Conservation (phyloP, 257 asterid species). For the Nyctanthes arbortristis region DNA sequence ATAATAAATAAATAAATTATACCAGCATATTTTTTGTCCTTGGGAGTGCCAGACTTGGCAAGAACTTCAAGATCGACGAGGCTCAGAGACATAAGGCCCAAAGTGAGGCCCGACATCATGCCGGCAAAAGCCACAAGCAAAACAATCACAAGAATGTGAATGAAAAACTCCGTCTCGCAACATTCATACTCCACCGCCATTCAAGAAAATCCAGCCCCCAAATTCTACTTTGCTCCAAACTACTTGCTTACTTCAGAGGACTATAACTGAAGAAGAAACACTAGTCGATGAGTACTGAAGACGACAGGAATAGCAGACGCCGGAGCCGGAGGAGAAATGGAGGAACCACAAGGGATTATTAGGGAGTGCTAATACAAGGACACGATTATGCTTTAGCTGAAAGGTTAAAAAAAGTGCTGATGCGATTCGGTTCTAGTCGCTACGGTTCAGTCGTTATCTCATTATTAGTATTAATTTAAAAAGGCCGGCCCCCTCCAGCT, state of each 20-base stretch:
- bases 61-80: slow-evolving; percentile 98
- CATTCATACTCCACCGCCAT: slow-evolving; percentile 93
- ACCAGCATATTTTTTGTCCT: slow-evolving; percentile 75
- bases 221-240: not conserved
- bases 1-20: not conserved
- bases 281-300: not conserved
- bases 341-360: slow-evolving; percentile 22
- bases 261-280: not conserved
- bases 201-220: too few relatives aligned
- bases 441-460: slow-evolving; percentile 22
- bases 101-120: slow-evolving; percentile 92
- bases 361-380: slow-evolving; percentile 1
- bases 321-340: slow-evolving; percentile 1
- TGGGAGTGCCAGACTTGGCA: slow-evolving; percentile 85
- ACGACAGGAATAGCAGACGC: not conserved
- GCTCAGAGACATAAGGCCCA: slow-evolving; percentile 97
- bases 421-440: slow-evolving; percentile 4
- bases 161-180: slow-evolving; percentile 63
- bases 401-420: not conserved
- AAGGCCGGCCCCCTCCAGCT: not conserved
- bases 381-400: slow-evolving; percentile 13
- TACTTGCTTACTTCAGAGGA: not conserved
- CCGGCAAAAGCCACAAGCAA: slow-evolving; percentile 82
- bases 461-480: too few relatives aligned
- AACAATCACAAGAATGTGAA: slow-evolving; percentile 57